phyloP scores from a whole-genome alignment of 2,329 filamentous ascomycete genomes.

The Gnomoniopsis sp. region DNA sequence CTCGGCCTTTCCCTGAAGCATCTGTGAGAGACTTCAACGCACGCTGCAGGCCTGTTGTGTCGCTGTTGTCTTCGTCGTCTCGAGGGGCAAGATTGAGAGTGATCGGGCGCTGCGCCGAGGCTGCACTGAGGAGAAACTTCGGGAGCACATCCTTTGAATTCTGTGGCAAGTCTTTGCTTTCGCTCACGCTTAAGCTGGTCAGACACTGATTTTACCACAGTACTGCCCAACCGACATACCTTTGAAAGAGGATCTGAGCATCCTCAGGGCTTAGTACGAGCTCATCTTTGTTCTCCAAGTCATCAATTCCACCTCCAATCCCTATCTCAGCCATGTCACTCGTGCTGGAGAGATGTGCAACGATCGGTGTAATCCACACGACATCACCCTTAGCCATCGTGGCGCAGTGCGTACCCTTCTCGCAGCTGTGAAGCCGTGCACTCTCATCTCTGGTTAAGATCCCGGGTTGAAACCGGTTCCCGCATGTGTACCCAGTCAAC shows the following conservation, averaged over 20 bases:
- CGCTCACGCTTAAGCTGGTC: background rate
- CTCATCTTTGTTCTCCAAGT: constrained; percentile 66
- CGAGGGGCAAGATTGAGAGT: constrained; percentile 19
- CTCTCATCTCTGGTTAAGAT: constrained; percentile 64
- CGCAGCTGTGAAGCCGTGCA: constrained; percentile 80
- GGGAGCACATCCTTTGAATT: constrained; percentile 20
- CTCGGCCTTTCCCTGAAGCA: background rate
- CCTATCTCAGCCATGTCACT: constrained; percentile 69
- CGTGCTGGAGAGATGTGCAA: constrained; percentile 60
- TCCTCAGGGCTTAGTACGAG: constrained; percentile 53
- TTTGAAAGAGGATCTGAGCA: constrained; percentile 43
- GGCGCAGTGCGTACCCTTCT: constrained; percentile 63
- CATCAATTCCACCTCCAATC: constrained; percentile 74
- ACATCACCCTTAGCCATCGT: constrained; percentile 41
- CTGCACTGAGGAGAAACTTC: constrained; percentile 1
- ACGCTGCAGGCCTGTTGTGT: constrained; percentile 4
- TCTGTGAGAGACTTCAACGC: constrained; percentile 11
- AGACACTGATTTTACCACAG: background rate
- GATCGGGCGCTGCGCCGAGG: background rate
- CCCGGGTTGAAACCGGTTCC: constrained; percentile 66
- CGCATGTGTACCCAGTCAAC: constrained; percentile 70
- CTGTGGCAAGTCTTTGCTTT: constrained; percentile 1
- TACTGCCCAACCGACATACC: background rate
- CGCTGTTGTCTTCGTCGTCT: constrained; percentile 17
- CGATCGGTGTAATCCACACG: constrained; percentile 76